Conservation (phyloP, 2,329 filamentous ascomycete species). For the Plenodomus lindquistii region DNA sequence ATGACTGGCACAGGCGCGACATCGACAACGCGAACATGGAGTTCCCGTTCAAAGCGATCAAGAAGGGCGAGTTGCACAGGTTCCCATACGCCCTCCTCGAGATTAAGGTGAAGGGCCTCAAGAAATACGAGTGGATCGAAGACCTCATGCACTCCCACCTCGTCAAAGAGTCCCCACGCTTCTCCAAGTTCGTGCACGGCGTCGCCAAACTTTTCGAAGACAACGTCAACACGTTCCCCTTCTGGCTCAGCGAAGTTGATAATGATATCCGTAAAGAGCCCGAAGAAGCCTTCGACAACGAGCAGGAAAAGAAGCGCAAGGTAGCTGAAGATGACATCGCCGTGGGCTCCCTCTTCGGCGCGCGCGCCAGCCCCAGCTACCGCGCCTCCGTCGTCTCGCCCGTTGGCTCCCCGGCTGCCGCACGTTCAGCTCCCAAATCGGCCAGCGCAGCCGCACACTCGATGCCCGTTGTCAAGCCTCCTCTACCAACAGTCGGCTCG, state of each 20-base stretch:
- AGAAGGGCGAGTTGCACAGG: slow-evolving; percentile 85
- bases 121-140: slow-evolving; percentile 81
- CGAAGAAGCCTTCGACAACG: slow-evolving; percentile 84
- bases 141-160: slow-evolving; percentile 93
- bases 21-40: slow-evolving; percentile 82
- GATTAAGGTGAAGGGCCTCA: slow-evolving; percentile 77
- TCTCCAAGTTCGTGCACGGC: slow-evolving; percentile 97
- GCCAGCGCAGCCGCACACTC: slow-evolving; percentile 23
- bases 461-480: slow-evolving; percentile 20
- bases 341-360: slow-evolving; percentile 82
- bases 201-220: slow-evolving; percentile 89
- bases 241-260: slow-evolving; percentile 92
- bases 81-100: slow-evolving; percentile 93
- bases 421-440: slow-evolving; percentile 28
- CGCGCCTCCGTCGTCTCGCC: slow-evolving; percentile 66
- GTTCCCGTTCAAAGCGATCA: slow-evolving; percentile 84
- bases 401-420: slow-evolving; percentile 60
- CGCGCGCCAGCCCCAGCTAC: slow-evolving; percentile 48
- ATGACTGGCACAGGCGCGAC: slow-evolving; percentile 88
- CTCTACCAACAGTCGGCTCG: slow-evolving; percentile 18
- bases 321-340: slow-evolving; percentile 84
- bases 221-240: slow-evolving; percentile 92
- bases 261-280: slow-evolving; percentile 94
- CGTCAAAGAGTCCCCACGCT: slow-evolving; percentile 83
- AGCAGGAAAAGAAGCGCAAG: slow-evolving; percentile 81